These are phyloP conservation scores for Fusarium keratoplasticum DNA, from an alignment of 2,329 filamentous ascomycete species.

Conservation along the genomic window DNA sequence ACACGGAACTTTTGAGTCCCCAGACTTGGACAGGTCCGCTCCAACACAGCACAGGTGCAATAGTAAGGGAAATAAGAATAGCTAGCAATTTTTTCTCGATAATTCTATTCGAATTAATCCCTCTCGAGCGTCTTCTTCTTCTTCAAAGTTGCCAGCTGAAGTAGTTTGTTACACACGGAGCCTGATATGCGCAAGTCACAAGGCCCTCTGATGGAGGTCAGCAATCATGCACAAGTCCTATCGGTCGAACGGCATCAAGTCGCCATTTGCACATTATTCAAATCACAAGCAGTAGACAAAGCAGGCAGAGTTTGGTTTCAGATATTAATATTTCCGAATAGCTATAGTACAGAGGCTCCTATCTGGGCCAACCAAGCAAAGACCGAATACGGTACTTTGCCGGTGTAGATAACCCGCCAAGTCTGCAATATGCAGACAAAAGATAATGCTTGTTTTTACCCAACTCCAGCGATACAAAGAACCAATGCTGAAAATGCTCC, in stretches of 20 bases:
- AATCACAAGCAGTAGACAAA: neutral
- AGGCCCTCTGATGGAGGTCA: neutral
- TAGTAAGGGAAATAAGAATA: neutral
- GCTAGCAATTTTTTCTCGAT: neutral
- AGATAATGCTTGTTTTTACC: constrained; percentile 33
- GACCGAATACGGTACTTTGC: constrained; percentile 14
- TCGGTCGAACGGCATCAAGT: neutral
- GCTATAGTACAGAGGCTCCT: constrained; percentile 17
- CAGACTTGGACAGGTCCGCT: neutral
- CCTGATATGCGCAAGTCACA: neutral
- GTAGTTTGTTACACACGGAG: neutral
- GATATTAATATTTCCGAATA: constrained; percentile 17
- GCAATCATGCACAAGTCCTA: neutral
- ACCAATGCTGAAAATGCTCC: constrained; percentile 37
- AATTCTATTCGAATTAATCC: neutral
- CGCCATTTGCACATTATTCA: neutral
- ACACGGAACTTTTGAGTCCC: neutral
- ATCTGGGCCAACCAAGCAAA: constrained; percentile 18
- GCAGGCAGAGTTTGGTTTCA: constrained; percentile 14
- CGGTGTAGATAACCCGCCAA: constrained; percentile 5
- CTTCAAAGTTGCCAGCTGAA: neutral
- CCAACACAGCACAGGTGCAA: neutral
- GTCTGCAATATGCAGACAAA: constrained; percentile 4
- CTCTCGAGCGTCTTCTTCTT: neutral
- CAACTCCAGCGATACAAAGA: constrained; percentile 33